Evolutionary conservation across 805 yeast genomes (phyloP).

Genomic region (Saturnispora quitensis): DNA sequence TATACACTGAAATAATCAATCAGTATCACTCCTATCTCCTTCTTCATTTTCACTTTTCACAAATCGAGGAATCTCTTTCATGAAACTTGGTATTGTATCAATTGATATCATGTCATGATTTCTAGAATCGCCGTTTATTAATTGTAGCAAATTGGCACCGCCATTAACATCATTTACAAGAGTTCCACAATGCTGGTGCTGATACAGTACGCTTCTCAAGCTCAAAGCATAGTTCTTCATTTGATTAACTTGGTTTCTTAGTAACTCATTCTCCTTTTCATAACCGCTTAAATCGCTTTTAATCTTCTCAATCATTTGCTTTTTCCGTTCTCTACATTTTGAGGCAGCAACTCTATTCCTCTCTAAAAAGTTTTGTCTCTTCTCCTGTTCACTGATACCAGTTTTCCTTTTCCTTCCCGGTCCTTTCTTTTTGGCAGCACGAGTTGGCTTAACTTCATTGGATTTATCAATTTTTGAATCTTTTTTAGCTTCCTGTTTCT

Average conservation of each 20-base stretch:
- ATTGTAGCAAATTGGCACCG: slow-evolving; percentile 33
- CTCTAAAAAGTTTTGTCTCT: slow-evolving; percentile 75
- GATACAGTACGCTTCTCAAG: slow-evolving; percentile 37
- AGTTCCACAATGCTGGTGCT: slow-evolving; percentile 42
- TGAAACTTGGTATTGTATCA: slow-evolving; percentile 12
- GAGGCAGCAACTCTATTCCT: slow-evolving; percentile 93
- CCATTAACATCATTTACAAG: slow-evolving; percentile 39
- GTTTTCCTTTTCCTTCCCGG: background rate
- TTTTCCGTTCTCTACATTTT: slow-evolving; percentile 93
- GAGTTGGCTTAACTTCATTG: background rate
- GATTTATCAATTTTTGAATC: background rate
- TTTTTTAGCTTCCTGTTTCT: background rate
- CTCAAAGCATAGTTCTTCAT: slow-evolving; percentile 49
- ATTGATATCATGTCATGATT: background rate
- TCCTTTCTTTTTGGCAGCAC: slow-evolving; percentile 1
- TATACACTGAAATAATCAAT: background rate
- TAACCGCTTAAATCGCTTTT: slow-evolving; percentile 69
- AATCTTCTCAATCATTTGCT: slow-evolving; percentile 75
- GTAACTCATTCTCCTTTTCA: slow-evolving; percentile 57
- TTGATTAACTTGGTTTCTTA: slow-evolving; percentile 48
- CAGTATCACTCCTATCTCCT: background rate
- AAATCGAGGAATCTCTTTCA: slow-evolving; percentile 1
- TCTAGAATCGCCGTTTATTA: slow-evolving; percentile 28
- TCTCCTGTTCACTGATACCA: slow-evolving; percentile 45
- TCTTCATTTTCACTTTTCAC: background rate